Conservation (phyloP, 2,329 filamentous ascomycete genomes). For the Penicillium sp. region DNA sequence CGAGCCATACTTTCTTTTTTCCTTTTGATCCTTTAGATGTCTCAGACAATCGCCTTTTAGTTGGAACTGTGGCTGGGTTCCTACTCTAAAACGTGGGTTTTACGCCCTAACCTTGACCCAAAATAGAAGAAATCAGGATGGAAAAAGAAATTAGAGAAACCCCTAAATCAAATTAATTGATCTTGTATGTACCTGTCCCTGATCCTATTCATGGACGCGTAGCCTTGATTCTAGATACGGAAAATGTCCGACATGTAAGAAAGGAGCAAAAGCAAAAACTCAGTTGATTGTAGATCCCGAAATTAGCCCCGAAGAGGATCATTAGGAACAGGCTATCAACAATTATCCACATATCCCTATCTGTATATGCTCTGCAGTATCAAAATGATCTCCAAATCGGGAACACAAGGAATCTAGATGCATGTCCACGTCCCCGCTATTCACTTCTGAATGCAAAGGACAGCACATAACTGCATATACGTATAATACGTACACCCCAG, state of each 20-base stretch:
- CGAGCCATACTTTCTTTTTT: slow-evolving; percentile 5
- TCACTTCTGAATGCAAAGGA: not conserved
- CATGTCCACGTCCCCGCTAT: not conserved
- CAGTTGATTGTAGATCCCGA: not conserved
- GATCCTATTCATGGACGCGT: not conserved
- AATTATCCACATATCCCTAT: too few relatives aligned
- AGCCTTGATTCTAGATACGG: not conserved
- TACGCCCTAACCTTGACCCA: not conserved
- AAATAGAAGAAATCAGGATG: not conserved
- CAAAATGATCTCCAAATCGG: not conserved
- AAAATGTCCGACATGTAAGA: not conserved
- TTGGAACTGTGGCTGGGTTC: not conserved
- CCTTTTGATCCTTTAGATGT: not conserved
- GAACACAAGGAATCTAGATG: not conserved
- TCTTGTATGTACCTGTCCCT: not conserved
- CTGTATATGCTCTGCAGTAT: not conserved
- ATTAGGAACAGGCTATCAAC: not conserved
- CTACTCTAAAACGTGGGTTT: not conserved
- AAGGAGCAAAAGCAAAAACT: not conserved
- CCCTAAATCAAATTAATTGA: not conserved
- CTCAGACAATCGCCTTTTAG: not conserved
- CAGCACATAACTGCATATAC: not conserved
- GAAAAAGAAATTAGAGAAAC: not conserved
- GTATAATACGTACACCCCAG: not conserved
- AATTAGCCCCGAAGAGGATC: not conserved